Percentiles rank a stretch among this genome's conserved stretches.
phyloP scores from a whole-genome alignment of 2,329 filamentous ascomycete genomes.

The Diplodia mutila region DNA sequence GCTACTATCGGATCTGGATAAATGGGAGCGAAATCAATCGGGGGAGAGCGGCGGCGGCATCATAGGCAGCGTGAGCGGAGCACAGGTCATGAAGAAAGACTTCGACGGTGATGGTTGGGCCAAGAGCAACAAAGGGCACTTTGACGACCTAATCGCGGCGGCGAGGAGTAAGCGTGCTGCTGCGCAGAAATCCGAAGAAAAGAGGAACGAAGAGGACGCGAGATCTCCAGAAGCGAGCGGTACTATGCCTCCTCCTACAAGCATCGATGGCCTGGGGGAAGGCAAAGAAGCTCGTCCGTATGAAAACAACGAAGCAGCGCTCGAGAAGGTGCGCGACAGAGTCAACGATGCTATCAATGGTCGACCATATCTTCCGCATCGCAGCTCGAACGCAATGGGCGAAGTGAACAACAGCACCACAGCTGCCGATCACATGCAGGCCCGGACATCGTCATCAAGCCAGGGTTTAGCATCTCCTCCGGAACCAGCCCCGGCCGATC shows the following conservation, averaged over 20 bases:
- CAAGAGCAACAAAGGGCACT: slow-evolving; percentile 71
- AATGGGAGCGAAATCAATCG: slow-evolving; percentile 86
- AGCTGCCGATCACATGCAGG: neutral
- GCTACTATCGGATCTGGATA: slow-evolving; percentile 75
- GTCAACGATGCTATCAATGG: neutral
- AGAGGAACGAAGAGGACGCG: neutral
- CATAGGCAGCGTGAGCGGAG: slow-evolving; percentile 44
- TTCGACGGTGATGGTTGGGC: slow-evolving; percentile 83
- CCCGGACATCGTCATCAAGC: neutral
- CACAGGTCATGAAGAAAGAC: slow-evolving; percentile 76
- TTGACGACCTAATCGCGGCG: slow-evolving; percentile 76
- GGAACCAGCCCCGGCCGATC: neutral
- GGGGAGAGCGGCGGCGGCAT: slow-evolving; percentile 44
- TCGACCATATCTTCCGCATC: neutral
- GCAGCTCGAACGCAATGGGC: slow-evolving; percentile 6
- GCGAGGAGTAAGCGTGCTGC: slow-evolving; percentile 64
- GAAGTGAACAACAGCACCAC: neutral
- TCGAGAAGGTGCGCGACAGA: slow-evolving; percentile 10
- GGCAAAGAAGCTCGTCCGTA: neutral
- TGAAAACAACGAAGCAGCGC: neutral
- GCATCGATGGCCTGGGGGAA: neutral
- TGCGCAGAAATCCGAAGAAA: slow-evolving; percentile 27
- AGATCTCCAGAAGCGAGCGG: neutral
- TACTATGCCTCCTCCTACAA: neutral
- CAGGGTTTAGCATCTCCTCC: neutral